A percentile compares a stretch with the other conserved stretches of the same genome.
phyloP scores from a whole-genome alignment of 495 filamentous ascomycete genomes.

The Aspergillus bridgeri region DNA sequence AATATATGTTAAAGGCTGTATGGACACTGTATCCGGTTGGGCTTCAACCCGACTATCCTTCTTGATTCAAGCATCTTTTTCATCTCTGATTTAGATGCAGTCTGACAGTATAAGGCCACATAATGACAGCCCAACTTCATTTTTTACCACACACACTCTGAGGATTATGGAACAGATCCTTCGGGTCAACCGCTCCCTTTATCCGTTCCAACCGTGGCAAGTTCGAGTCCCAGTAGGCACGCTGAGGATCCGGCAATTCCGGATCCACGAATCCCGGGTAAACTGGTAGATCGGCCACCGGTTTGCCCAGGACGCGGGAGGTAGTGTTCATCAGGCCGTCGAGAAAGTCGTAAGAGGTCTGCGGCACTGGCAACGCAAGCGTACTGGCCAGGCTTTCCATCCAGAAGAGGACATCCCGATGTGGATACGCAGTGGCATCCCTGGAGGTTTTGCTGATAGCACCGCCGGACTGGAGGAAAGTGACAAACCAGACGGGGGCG shows the following conservation, averaged over 20 bases:
- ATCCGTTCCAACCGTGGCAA: slow-evolving; percentile 49
- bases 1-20: no score
- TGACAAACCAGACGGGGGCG: slow-evolving; percentile 40
- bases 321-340: slow-evolving; percentile 41
- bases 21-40: no score
- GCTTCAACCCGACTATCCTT: no score
- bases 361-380: slow-evolving; percentile 35
- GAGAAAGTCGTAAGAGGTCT: slow-evolving; percentile 36
- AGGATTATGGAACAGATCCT: slow-evolving; percentile 61
- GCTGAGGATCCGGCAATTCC: slow-evolving; percentile 36
- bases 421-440: slow-evolving; percentile 42
- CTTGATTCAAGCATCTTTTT: no score
- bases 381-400: slow-evolving; percentile 43
- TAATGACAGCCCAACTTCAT: not conserved
- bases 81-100: no score
- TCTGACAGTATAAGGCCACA: no score
- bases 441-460: slow-evolving; percentile 36
- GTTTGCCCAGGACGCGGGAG: slow-evolving; percentile 18
- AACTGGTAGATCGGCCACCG: slow-evolving; percentile 29
- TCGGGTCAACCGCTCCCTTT: slow-evolving; percentile 54
- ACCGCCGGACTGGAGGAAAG: slow-evolving; percentile 44
- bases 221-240: slow-evolving; percentile 56
- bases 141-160: slow-evolving; percentile 41
- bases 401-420: slow-evolving; percentile 46
- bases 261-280: slow-evolving; percentile 77